Evolutionary conservation across 371 early-diverging fungal species (phyloP).

Genomic region (Apophysomyces elegans): DNA sequence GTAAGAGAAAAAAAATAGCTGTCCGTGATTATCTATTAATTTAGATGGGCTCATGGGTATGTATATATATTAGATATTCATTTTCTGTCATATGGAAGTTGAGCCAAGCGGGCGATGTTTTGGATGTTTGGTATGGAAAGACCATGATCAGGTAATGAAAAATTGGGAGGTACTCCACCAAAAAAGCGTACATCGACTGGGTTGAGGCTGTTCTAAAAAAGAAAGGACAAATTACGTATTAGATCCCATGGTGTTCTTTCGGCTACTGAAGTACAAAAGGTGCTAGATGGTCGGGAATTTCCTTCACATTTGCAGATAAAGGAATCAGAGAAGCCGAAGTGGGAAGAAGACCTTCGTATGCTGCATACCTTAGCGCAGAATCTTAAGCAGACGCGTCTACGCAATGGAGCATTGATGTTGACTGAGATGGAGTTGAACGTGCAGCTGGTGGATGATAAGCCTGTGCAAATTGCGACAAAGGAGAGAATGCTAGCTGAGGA

Average conservation of each 20-base stretch:
- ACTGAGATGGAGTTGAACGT: conserved; percentile 15
- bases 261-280: conserved; percentile 83
- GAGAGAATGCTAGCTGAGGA: conserved; percentile 85
- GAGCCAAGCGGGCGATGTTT: conserved; percentile 59
- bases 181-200: no score
- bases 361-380: conserved; percentile 90
- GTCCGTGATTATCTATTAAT: no score
- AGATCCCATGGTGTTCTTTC: conserved; percentile 67
- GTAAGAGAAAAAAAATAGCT: conserved; percentile 4
- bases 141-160: conserved; percentile 73
- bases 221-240: conserved; percentile 60
- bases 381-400: conserved; percentile 21
- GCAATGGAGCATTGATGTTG: conserved; percentile 27
- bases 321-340: conserved; percentile 65
- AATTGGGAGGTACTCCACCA: neutral
- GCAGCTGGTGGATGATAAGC: conserved; percentile 26
- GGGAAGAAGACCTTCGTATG: conserved; percentile 95
- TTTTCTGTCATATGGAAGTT: conserved; percentile 92
- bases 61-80: conserved; percentile 56
- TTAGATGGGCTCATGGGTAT: no score
- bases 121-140: conserved; percentile 70
- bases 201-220: no score
- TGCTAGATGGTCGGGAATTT: conserved; percentile 64
- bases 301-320: conserved; percentile 17
- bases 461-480: conserved; percentile 63